Base-by-base conservation (phyloP, 441 rosid species). In the Metrosideros polymorpha region DNA sequence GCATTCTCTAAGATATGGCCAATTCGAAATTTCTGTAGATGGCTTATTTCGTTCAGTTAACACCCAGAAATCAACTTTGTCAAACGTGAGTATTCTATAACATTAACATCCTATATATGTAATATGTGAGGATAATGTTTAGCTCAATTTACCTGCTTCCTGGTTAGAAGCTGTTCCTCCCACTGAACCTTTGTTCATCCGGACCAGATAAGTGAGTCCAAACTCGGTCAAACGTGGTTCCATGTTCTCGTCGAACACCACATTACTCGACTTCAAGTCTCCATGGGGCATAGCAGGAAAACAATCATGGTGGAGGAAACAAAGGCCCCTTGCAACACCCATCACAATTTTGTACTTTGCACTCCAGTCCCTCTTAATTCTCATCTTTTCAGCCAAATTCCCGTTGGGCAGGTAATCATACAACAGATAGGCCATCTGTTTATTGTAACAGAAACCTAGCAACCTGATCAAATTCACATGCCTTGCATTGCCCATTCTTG, bases 281-380 rank as follows among this genome's bases (percentile, higher is more conserved):
- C 99, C 98, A 86, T 97, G 99, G 14, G 98, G 96, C 83, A 97
- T 92, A 77, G 98, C 92, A 85, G 99, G 99, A 85, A 90, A 90
- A 45, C 98, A 96, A 51, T 96, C 99, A 89, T 95, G 96, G 92
- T 97, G 99, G 91, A 97, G 98, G 91, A 94, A 97, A 89, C 91
- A 86, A 56, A 96, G 95, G 82, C 97, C 99, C 84, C 92, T 94
- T 9, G 98, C 99, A 89, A 96, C 90, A 84, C 98, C 97, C 82
- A 35, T 89, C 32, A 96, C 90, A 85, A 92, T 94, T 88, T 88
- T 93, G 90, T 88, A 91, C 90, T 96, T 96, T 39, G 92, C 87
- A 45, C 87, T 84, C 99, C 98, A 95, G 55, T 96, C 98, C 89
- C 92, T 92, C 84, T 91, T 92, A 86, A 87, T 55, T 82, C 56